phyloP scores from a whole-genome alignment of 805 yeast species.

The Ogataea degrootiae region DNA sequence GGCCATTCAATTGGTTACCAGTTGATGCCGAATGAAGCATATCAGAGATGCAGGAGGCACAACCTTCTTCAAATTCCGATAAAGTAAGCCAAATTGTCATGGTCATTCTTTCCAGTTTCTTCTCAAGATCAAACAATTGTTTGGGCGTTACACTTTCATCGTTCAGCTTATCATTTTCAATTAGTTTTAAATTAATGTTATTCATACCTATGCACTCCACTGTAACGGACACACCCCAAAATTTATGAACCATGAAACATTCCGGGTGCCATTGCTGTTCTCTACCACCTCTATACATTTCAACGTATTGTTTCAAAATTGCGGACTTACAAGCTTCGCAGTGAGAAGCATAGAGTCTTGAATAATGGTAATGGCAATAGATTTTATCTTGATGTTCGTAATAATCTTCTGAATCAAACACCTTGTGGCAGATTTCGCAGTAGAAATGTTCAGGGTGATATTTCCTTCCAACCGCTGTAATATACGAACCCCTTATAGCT shows the following conservation, averaged over 20 bases:
- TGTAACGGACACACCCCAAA: conserved; percentile 85
- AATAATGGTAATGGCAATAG: conserved; percentile 89
- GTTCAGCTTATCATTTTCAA: conserved; percentile 6
- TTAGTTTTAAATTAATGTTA: conserved; percentile 10
- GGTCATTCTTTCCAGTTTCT: conserved; percentile 52
- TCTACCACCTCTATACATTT: conserved; percentile 83
- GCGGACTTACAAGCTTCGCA: conserved; percentile 94
- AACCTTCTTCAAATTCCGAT: conserved; percentile 83
- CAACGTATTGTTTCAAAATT: conserved; percentile 90
- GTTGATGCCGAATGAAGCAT: conserved; percentile 84
- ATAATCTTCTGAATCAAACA: conserved; percentile 90
- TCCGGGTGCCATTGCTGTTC: conserved; percentile 99
- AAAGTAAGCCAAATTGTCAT: conserved; percentile 79
- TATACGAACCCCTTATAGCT: conserved; percentile 88
- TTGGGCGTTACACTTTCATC: conserved; percentile 35
- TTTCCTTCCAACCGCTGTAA: conserved; percentile 86
- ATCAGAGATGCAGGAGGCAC: conserved; percentile 85
- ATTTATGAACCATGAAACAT: conserved; percentile 95
- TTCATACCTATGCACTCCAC: conserved; percentile 52
- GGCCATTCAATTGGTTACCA: conserved; percentile 63
- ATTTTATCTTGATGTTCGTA: conserved; percentile 80
- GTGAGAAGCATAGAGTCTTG: conserved; percentile 76
- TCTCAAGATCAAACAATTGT: conserved; percentile 54
- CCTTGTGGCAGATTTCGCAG: conserved; percentile 79
- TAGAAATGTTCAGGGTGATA: conserved; percentile 95